phyloP scores from a whole-genome alignment of 225 moss, liverwort and hornwort genomes.

The Rhytidiadelphus loreus region DNA sequence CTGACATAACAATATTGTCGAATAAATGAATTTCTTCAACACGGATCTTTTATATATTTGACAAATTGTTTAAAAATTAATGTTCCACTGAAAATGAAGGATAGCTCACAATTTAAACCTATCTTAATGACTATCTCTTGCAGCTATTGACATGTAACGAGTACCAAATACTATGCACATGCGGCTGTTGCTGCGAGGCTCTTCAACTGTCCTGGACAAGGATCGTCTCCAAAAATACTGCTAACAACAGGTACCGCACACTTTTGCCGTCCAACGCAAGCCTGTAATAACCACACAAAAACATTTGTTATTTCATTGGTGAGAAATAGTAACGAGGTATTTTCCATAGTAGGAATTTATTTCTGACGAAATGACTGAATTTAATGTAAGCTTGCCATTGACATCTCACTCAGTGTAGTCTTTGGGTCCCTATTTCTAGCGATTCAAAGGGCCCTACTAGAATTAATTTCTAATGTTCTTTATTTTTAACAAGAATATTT shows the following conservation, averaged over 20 bases:
- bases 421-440: neutral
- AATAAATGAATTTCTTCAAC: neutral
- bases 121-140: neutral
- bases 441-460: too few relatives aligned
- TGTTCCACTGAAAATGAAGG: neutral
- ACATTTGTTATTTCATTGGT: neutral
- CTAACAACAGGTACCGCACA: constrained; percentile 45
- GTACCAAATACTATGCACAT: constrained; percentile 1
- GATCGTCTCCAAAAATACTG: constrained; percentile 49
- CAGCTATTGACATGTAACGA: neutral
- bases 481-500: neutral
- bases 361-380: neutral
- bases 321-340: neutral
- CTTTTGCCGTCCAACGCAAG: constrained; percentile 48
- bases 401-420: neutral
- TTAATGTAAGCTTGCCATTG: neutral
- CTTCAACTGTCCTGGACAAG: constrained; percentile 49
- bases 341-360: neutral
- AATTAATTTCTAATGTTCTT: neutral
- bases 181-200: constrained; percentile 53
- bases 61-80: neutral
- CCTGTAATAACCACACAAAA: constrained; percentile 9
- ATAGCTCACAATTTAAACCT: neutral
- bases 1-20: neutral
- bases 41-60: neutral